Conservation (phyloP, 2,329 filamentous ascomycete genomes). For the Fusarium phyllophilum region DNA sequence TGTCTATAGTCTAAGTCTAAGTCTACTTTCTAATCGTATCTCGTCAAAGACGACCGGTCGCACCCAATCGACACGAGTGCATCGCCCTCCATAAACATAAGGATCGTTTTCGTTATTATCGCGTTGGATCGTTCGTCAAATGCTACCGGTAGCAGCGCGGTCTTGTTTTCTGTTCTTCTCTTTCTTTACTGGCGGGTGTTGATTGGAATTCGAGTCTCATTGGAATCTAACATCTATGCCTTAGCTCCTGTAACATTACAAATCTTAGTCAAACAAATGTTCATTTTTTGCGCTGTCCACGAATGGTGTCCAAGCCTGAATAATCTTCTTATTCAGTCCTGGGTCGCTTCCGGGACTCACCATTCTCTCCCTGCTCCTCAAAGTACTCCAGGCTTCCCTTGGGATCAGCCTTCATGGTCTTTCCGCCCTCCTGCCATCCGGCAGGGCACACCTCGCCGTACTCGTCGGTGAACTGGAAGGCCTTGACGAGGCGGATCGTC, state of each 20-base stretch:
- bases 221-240: constrained; percentile 34
- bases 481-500: constrained; percentile 72
- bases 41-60: constrained; percentile 15
- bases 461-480: constrained; percentile 85
- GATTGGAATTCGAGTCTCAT: constrained; percentile 30
- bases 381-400: constrained; percentile 64
- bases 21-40: neutral
- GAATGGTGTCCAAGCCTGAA: neutral
- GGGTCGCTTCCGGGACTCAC: constrained; percentile 38
- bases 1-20: constrained; percentile 29
- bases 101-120: constrained; percentile 9
- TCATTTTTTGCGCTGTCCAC: neutral
- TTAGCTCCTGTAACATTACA: constrained; percentile 34
- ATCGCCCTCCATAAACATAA: constrained; percentile 4
- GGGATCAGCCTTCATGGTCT: constrained; percentile 63
- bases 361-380: constrained; percentile 38
- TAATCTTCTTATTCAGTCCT: constrained; percentile 20
- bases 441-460: constrained; percentile 78
- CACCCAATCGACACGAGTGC: neutral
- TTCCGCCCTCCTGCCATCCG: constrained; percentile 59
- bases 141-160: constrained; percentile 3
- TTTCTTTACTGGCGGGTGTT: constrained; percentile 25
- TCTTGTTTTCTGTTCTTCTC: neutral
- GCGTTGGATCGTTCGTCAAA: constrained; percentile 18
- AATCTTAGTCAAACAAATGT: constrained; percentile 27